Percentiles rank a stretch among this genome's conserved stretches.
Evolutionary conservation across 805 yeast species (phyloP).

Genomic region (Groenewaldozyma tartarivorans): DNA sequence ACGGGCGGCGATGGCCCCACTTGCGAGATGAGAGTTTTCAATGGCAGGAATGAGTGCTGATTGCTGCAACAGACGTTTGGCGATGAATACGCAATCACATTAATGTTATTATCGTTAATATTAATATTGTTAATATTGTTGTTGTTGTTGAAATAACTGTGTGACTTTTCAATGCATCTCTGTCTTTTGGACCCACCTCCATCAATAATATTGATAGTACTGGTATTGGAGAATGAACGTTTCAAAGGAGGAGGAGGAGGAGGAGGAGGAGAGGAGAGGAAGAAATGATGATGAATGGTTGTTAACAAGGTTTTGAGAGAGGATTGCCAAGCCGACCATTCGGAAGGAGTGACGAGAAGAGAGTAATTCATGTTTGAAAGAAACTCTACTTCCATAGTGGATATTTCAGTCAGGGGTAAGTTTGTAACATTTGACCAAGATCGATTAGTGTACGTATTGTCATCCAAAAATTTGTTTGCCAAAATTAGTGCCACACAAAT

Average conservation of each 20-base stretch:
- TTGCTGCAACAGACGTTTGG: background rate
- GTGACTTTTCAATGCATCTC: background rate
- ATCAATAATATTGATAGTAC: too few relatives aligned
- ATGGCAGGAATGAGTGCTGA: background rate
- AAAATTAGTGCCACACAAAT: slow-evolving; percentile 60
- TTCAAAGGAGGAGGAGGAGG: background rate
- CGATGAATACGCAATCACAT: too few relatives aligned
- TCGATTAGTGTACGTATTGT: slow-evolving; percentile 81
- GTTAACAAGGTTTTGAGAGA: slow-evolving; percentile 16
- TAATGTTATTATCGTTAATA: background rate
- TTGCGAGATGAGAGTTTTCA: background rate
- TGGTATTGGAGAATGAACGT: too few relatives aligned
- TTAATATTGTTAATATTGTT: background rate
- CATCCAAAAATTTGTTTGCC: slow-evolving; percentile 88
- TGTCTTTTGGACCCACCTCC: too few relatives aligned
- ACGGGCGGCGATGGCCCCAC: background rate
- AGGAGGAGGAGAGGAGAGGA: slow-evolving; percentile 4
- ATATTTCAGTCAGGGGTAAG: slow-evolving; percentile 45
- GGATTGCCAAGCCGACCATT: slow-evolving; percentile 23
- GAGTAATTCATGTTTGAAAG: slow-evolving; percentile 48
- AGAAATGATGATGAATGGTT: slow-evolving; percentile 9
- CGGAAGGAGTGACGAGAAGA: slow-evolving; percentile 30
- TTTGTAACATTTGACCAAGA: slow-evolving; percentile 92
- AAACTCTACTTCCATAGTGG: slow-evolving; percentile 62
- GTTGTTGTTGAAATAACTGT: background rate